Conservation (phyloP, 2,329 filamentous ascomycete genomes). For the Aspergillus fumigatiaffinis region DNA sequence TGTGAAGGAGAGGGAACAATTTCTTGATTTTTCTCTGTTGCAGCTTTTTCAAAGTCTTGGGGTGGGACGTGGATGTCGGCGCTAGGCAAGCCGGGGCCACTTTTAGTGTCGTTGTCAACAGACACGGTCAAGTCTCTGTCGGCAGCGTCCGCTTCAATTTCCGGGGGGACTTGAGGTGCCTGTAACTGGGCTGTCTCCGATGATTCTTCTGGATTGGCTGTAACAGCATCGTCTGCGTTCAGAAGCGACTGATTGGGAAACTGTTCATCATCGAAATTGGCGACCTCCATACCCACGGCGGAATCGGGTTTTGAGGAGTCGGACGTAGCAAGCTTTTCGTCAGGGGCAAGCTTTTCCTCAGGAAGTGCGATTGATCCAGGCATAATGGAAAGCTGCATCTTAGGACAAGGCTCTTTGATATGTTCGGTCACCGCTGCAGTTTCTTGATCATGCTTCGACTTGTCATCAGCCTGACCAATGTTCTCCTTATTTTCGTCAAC, state of each 20-base stretch:
- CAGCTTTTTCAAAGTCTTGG: slow-evolving; percentile 20
- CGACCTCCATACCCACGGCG: slow-evolving; percentile 16
- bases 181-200: slow-evolving; percentile 13
- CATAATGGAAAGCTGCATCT: slow-evolving; percentile 5
- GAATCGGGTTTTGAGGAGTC: slow-evolving; percentile 20
- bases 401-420: slow-evolving; percentile 12
- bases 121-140: slow-evolving; percentile 21
- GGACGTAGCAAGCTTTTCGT: slow-evolving; percentile 5
- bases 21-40: slow-evolving; percentile 14
- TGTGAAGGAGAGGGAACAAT: slow-evolving; percentile 19
- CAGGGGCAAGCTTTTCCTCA: slow-evolving; percentile 2
- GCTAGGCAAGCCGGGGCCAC: slow-evolving; percentile 29
- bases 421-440: slow-evolving; percentile 8
- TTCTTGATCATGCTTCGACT: slow-evolving; percentile 8
- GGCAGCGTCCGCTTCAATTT: slow-evolving; percentile 24
- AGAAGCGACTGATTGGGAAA: slow-evolving; percentile 14
- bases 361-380: slow-evolving; percentile 6
- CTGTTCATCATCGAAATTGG: slow-evolving; percentile 14
- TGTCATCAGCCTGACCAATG: slow-evolving; percentile 21
- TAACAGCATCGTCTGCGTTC: slow-evolving; percentile 9
- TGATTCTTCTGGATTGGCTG: slow-evolving; percentile 9
- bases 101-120: slow-evolving; percentile 22
- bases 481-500: slow-evolving; percentile 24
- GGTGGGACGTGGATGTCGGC: slow-evolving; percentile 27
- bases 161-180: slow-evolving; percentile 14